Conservation (phyloP, 176 grass and related monocot genomes). For the Areca catechu region DNA sequence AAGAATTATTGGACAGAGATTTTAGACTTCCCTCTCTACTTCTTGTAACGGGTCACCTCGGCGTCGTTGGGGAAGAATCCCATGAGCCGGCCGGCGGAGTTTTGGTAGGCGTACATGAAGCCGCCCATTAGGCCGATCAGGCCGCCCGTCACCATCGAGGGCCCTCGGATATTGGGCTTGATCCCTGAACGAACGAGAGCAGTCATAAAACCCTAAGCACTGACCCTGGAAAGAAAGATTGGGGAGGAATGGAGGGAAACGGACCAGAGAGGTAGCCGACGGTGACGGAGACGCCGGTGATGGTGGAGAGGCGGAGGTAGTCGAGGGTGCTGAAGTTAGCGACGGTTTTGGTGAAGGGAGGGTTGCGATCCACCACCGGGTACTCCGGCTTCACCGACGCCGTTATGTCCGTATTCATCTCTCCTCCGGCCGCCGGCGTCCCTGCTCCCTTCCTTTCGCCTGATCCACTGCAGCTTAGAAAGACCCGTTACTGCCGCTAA, state of each 20-base stretch:
- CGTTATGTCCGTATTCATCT: conserved; percentile 96
- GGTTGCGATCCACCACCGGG: conserved; percentile 88
- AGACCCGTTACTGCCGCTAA: too few relatives aligned
- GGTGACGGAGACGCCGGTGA: conserved; percentile 83
- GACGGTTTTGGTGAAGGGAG: conserved; percentile 83
- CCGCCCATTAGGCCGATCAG: conserved; percentile 82
- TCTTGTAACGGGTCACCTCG: conserved; percentile 75
- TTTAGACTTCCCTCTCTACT: background rate
- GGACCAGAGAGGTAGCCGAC: conserved; percentile 90
- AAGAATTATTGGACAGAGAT: too few relatives aligned
- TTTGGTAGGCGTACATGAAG: conserved; percentile 98
- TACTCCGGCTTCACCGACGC: conserved; percentile 86
- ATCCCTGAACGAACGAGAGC: conserved; percentile 41
- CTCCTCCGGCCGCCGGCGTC: conserved; percentile 1
- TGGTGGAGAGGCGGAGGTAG: conserved; percentile 90
- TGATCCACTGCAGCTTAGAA: too few relatives aligned
- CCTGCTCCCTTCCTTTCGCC: background rate
- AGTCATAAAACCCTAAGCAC: background rate
- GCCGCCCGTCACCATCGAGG: conserved; percentile 94
- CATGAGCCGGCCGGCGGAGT: conserved; percentile 89
- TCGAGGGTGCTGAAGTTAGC: conserved; percentile 88
- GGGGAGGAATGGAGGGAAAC: background rate
- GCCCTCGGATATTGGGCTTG: conserved; percentile 87
- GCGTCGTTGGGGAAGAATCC: conserved; percentile 92
- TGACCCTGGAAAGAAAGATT: background rate